Conservation (phyloP, 2,329 filamentous ascomycete genomes). For the Nemania serpens region DNA sequence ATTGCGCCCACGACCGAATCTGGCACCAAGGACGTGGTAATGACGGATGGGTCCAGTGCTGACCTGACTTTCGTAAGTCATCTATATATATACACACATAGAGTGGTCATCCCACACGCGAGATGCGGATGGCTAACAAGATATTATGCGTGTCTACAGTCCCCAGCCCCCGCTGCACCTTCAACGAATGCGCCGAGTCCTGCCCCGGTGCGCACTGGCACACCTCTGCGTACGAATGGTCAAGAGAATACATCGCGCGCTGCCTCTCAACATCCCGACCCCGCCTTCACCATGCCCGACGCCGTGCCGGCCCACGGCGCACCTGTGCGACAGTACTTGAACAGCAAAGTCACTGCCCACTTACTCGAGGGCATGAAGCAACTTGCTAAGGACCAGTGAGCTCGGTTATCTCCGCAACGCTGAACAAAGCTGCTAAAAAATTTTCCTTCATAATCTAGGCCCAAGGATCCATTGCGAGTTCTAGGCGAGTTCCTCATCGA, state of each 20-base stretch:
- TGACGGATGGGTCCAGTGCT: constrained; percentile 48
- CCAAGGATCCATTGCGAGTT: constrained; percentile 68
- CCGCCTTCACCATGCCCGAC: constrained; percentile 58
- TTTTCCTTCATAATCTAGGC: constrained; percentile 48
- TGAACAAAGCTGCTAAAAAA: neutral
- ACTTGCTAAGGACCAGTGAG: constrained; percentile 72
- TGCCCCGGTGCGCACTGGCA: constrained; percentile 50
- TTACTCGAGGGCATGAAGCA: constrained; percentile 77
- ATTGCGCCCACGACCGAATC: constrained; percentile 28
- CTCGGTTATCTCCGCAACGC: constrained; percentile 27
- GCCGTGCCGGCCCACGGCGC: constrained; percentile 69
- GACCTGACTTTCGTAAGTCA: constrained; percentile 48
- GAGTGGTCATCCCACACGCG: neutral
- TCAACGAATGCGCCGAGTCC: constrained; percentile 46
- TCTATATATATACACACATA: too few relatives aligned
- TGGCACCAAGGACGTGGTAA: constrained; percentile 45
- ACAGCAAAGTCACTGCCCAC: constrained; percentile 69
- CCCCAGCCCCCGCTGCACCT: constrained; percentile 43
- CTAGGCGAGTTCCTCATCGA: constrained; percentile 73
- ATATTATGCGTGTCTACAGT: constrained; percentile 38
- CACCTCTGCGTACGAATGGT: constrained; percentile 48
- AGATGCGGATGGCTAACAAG: neutral
- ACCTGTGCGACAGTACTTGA: constrained; percentile 71
- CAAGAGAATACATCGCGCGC: constrained; percentile 56
- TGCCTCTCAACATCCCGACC: constrained; percentile 61